phyloP scores from a whole-genome alignment of 2,329 filamentous ascomycete species.

The Raffaelea albimanens region DNA sequence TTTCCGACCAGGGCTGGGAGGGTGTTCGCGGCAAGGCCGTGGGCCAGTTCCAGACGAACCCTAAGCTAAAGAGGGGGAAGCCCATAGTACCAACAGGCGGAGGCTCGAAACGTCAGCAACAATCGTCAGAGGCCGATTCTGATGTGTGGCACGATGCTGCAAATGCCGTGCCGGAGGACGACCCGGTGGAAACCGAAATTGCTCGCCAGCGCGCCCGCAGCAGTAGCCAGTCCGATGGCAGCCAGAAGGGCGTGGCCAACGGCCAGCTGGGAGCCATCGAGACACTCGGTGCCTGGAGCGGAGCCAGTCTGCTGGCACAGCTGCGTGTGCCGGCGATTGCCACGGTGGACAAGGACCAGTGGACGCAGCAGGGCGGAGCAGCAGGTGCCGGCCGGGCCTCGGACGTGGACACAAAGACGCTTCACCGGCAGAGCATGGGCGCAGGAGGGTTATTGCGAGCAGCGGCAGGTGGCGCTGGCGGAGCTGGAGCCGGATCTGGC shows the following conservation, averaged over 20 bases:
- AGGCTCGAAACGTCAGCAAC: no score
- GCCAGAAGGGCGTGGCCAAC: slow-evolving; percentile 26
- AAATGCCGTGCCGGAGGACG: slow-evolving; percentile 36
- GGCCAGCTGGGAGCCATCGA: slow-evolving; percentile 58
- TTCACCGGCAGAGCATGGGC: slow-evolving; percentile 53
- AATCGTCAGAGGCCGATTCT: slow-evolving; percentile 1
- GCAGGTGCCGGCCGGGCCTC: slow-evolving; percentile 49
- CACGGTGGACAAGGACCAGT: slow-evolving; percentile 62
- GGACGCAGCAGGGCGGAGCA: slow-evolving; percentile 55
- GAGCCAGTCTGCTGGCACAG: slow-evolving; percentile 60
- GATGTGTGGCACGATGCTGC: slow-evolving; percentile 30
- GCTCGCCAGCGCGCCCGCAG: slow-evolving; percentile 22
- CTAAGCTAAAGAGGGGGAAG: slow-evolving; percentile 24
- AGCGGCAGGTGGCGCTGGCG: slow-evolving; percentile 10
- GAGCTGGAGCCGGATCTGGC: slow-evolving; percentile 18
- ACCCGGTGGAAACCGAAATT: slow-evolving; percentile 51
- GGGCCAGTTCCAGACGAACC: slow-evolving; percentile 39
- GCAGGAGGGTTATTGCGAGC: slow-evolving; percentile 14
- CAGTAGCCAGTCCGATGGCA: slow-evolving; percentile 19
- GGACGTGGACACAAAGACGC: slow-evolving; percentile 49
- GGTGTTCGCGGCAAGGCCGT: slow-evolving; percentile 61
- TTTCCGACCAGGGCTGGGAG: slow-evolving; percentile 67
- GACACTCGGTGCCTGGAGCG: slow-evolving; percentile 64
- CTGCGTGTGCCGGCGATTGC: slow-evolving; percentile 61
- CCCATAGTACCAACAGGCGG: no score